Conservation (phyloP, 2,329 filamentous ascomycete genomes). For the Fusarium sp. region DNA sequence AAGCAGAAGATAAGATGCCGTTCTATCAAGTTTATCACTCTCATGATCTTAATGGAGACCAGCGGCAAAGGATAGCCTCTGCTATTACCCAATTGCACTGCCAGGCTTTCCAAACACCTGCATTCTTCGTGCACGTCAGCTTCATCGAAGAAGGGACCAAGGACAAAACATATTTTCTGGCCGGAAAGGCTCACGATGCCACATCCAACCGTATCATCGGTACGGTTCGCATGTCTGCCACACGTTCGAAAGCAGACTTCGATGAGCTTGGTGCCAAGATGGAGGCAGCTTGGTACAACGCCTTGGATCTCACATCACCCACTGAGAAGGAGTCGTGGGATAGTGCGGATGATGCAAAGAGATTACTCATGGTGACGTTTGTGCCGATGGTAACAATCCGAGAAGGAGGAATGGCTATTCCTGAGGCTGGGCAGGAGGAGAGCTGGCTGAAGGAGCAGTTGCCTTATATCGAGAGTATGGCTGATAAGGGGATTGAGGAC, state of each 20-base stretch:
- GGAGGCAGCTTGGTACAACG: slow-evolving; percentile 27
- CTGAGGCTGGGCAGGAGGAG: slow-evolving; percentile 35
- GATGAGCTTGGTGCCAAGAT: slow-evolving; percentile 28
- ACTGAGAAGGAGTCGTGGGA: slow-evolving; percentile 4
- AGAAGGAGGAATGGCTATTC: slow-evolving; percentile 38
- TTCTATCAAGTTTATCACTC: slow-evolving; percentile 40
- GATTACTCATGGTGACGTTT: slow-evolving; percentile 33
- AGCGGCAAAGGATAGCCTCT: slow-evolving; percentile 21
- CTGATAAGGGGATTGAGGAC: slow-evolving; percentile 18
- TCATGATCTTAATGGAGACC: slow-evolving; percentile 7
- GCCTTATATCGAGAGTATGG: slow-evolving; percentile 31
- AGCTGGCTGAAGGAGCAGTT: slow-evolving; percentile 29
- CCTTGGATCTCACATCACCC: background rate
- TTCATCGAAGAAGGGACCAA: slow-evolving; percentile 18
- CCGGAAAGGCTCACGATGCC: slow-evolving; percentile 6
- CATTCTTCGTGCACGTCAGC: slow-evolving; percentile 37
- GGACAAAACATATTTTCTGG: slow-evolving; percentile 28
- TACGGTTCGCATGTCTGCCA: slow-evolving; percentile 28
- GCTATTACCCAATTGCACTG: slow-evolving; percentile 36
- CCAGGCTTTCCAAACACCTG: slow-evolving; percentile 25
- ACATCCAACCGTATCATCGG: slow-evolving; percentile 36
- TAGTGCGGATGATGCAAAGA: slow-evolving; percentile 4
- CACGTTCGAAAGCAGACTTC: slow-evolving; percentile 22
- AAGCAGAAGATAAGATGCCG: slow-evolving; percentile 19
- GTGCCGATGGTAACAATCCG: slow-evolving; percentile 33